Base-by-base conservation (phyloP, 345 rosid genomes). In the Brassica juncea region DNA sequence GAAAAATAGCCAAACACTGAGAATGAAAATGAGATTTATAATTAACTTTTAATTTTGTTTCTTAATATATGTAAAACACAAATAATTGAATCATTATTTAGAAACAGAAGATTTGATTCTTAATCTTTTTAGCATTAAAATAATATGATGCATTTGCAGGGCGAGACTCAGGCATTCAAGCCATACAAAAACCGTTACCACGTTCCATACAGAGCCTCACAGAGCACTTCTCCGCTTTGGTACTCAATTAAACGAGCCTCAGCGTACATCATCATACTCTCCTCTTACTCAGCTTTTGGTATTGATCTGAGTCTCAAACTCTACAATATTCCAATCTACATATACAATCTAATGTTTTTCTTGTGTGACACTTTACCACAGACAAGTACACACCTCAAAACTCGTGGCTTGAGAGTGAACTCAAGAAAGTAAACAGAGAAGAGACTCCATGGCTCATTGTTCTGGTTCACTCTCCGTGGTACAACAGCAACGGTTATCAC, bases 201-300 rank as follows among this genome's bases (percentile, higher is more conserved):
- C 47, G 64, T 66, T 49, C 88, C 90, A 0, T 77, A 82, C 65
- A 82, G 37, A 81, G 86, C 88, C 37, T 85, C 87, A 0, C n/a
- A 72, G 59, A 87, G 87, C 19, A 77, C 82, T 10, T 71, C 85
- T 57, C 87, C 87, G 0, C 80, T 87, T 55, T 87, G 90, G 90
- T 87, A 85, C 79, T 85, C 88, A 4, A 79, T 87, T 63, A 84
- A 81, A 84, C 61, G 87, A 67, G 87, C 84, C 72, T 83, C 87
- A 0, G 78, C 88, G 14, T 74, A 85, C 42, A 84, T 87, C 28
- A 85, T 87, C 23, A 84, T 87, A 2, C 75, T 87, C 58, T 77
- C 84, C 1, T 85, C 88, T 3, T 87, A 87, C 66, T 87, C 90
- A 4, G 86, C 90, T 35, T 85, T 81, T 31, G 86, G 87, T 85